Base-by-base conservation (phyloP, 495 filamentous ascomycete genomes). In the Talaromyces proteolyticus region DNA sequence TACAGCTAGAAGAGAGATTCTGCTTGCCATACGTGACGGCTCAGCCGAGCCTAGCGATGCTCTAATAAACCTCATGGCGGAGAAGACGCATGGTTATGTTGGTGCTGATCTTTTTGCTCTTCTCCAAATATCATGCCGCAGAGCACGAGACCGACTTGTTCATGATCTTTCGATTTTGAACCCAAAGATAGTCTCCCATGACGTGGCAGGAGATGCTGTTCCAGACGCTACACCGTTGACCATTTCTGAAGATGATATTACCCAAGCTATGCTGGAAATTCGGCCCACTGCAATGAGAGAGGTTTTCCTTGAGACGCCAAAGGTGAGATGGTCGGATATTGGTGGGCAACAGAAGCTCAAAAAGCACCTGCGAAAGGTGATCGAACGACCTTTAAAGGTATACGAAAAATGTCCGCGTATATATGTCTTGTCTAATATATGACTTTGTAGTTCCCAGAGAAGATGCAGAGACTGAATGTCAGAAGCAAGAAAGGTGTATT, bases 231-330 rank as follows among this genome's bases (percentile, higher is more conserved):
- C n/a, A n/a, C n/a, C n/a, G n/a, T n/a, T n/a, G n/a, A n/a, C n/a
- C n/a, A n/a, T n/a, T n/a, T n/a, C n/a, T 29, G 69, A 77, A 42
- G 49, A 61, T 18, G 82, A 87, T 56, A 69, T 86, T 44, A 58
- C 79, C 29, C 53, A 60, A 5, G 81, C 84, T 0, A 62, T 86
- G 29, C 71, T 73, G 26, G 63, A 74, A 24, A 74, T 85, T 23
- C 79, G 84, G 7, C 92, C 93, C 12, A 91, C 85, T 10, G 88
- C 89, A 2, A 94, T 98, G 85, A 80, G 86, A 56, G 93, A 95
- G 62, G 81, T 96, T 25, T 88, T 94, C 61, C 67, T 96, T 44
- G 86, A 95, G 57, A 85, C 87, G 2, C 92, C 93, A 0, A 91
- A 87, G 43, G 84, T 95, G 42, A 78, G 76, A 57, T 98, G 90